Percentiles rank a stretch among this genome's conserved stretches.
These are phyloP conservation scores for Pythium plurisporium DNA, from an alignment of 352 stramenopile genomes.

Conservation along the genomic window DNA sequence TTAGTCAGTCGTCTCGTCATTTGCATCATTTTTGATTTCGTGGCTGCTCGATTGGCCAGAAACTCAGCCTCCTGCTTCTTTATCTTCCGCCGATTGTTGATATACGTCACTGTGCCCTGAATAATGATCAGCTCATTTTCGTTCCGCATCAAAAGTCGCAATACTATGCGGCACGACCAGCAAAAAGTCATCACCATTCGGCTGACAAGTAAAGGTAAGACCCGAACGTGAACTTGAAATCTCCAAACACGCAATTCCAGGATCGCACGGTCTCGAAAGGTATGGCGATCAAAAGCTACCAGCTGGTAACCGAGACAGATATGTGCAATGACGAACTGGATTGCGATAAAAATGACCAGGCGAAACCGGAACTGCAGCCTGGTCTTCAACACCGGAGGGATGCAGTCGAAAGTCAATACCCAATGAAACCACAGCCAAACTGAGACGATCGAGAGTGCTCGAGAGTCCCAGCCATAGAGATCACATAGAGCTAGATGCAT, in stretches of 20 bases:
- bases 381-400: constrained; percentile 17
- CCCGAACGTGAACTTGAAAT: not conserved
- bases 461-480: constrained; percentile 28
- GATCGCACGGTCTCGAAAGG: constrained; percentile 16
- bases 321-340: constrained; percentile 17
- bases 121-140: constrained; percentile 24
- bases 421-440: constrained; percentile 30
- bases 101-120: constrained; percentile 25
- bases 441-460: constrained; percentile 8
- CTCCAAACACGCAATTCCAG: not conserved
- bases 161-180: constrained; percentile 23
- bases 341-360: constrained; percentile 9
- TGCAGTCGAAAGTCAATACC: constrained; percentile 28
- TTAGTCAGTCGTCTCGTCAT: not conserved
- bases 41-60: not conserved
- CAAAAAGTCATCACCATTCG: constrained; percentile 21
- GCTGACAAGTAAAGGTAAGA: constrained; percentile 18
- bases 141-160: constrained; percentile 11
- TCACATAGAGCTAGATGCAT: constrained; percentile 27
- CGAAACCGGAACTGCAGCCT: constrained; percentile 5
- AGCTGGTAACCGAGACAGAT: constrained; percentile 8
- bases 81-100: constrained; percentile 21
- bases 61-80: constrained; percentile 11
- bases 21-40: not conserved
- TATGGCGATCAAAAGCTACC: not conserved